Evolutionary conservation across 345 rosid genomes (phyloP), one percentile per base, ranked within the genome.

Genomic region (Aquilaria sinensis): DNA sequence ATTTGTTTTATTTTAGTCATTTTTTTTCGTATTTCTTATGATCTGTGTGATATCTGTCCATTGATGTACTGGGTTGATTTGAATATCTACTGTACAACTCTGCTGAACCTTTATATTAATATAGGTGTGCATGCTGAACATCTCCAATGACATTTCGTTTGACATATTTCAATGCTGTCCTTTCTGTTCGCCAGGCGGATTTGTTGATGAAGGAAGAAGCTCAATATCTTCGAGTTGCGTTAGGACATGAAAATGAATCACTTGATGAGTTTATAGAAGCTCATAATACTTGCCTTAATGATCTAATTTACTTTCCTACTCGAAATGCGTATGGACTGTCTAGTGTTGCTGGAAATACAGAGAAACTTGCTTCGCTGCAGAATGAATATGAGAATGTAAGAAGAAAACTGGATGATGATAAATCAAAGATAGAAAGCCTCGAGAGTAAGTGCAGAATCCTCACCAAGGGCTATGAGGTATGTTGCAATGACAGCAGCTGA

Each of bases 381-480:
- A 74, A 75, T 69, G 96, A 95, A 67, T 84, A 83, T 77, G 96
- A 95, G 50, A 75, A 74, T 63, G 79, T 81, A 2, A 91, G 84
- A 72, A 82, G 66, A 70, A 89, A 82, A 76, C 69, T 89, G 67
- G 97, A 91, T 70, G 84, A 73, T 54, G 98, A 95, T 75, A 85
- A 85, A 80, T 85, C 80, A 74, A 95, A 91, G 83, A 93, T 92
- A 60, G 83, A 78, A 53, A 82, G 84, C 73, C 83, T 87, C 74
- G 92, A 91, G 83, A 78, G 78, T 67, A 91, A 85, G 79, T 79
- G 75, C 71, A 92, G 78, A 77, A 79, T 90, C 54, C 86, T 87
- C 66, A 91, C 98, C 6, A 89, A 82, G 60, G 99, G 99, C 65
- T 93, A 95, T 76, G 96, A 95, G 98, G 99, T 95, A 83, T 41